phyloP scores from a whole-genome alignment of 345 rosid species.

The Gossypium thurberi region DNA sequence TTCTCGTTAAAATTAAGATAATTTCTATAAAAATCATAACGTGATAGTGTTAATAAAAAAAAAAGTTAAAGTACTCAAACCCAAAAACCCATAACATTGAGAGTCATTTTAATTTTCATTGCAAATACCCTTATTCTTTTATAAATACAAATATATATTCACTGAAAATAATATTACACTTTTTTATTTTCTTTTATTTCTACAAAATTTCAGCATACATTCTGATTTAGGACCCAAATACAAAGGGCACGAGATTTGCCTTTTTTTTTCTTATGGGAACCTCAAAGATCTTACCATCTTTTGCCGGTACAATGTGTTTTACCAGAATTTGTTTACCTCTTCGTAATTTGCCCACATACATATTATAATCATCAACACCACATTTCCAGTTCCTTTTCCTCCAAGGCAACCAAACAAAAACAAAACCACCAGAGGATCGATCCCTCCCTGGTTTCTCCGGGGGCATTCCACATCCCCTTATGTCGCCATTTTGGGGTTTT shows the following conservation, averaged over 20 bases:
- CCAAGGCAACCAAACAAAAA: neutral
- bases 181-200: neutral
- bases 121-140: too few species aligned
- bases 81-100: too few species aligned
- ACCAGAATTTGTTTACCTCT: too few species aligned
- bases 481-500: neutral
- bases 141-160: neutral
- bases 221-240: neutral
- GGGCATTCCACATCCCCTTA: neutral
- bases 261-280: neutral
- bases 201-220: neutral
- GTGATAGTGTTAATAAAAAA: too few species aligned
- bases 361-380: neutral
- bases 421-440: neutral
- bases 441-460: neutral
- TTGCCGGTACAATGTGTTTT: neutral
- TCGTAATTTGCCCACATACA: too few species aligned
- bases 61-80: too few species aligned
- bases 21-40: too few species aligned
- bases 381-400: neutral
- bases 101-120: too few species aligned
- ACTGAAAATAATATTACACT: neutral
- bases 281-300: neutral
- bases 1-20: accelerated
- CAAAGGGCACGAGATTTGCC: neutral